Evolutionary conservation across 2,329 filamentous ascomycete genomes (phyloP), one percentile per base, ranked within the genome.

Genomic region (Orbilia quercus): DNA sequence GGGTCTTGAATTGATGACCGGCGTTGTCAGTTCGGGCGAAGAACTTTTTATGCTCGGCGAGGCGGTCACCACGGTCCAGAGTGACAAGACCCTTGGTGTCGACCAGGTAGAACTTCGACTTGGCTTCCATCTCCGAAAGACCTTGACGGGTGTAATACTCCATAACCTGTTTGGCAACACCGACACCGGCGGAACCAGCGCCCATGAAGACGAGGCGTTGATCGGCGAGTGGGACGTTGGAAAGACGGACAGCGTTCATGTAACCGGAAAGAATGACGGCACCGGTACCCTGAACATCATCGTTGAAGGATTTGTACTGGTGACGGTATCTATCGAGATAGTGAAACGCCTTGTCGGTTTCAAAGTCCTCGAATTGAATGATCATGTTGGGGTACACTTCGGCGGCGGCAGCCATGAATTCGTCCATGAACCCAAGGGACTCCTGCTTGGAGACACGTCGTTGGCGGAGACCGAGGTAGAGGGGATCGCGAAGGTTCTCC

Each of bases 1-100:
- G 87, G 11, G 88, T 91, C 80, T 89, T 88, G 87, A 91, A 89
- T 80, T 90, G 88, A 77, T 86, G 84, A 75, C 87, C 87, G 60
- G 85, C 84, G 81, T 89, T 89, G 80, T 90, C 87, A 12, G 81
- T 81, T 63, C 88, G 85, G 31, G 88, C 87, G 78, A 90, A 89
- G 81, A 89, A 88, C 82, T 89, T 87, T 82, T 91, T 91, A 82
- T 99, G 95, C 78, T 96, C 90, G 28, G 94, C 92, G 45, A 99
- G 88, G 81, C 89, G 91, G 84, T 98, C 95, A 63, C 94, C 94
- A 74, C 95, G 91, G 83, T 99, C 94, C 75, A 86, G 85, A 75
- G 95, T 96, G 54, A 99, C 94, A 22, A 99, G 89, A 78, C 95
- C 95, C 84, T 95, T 94, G 79, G 92, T 96, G 83, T 98, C 95